A percentile compares a stretch with the other conserved stretches of the same genome.
Conservation (phyloP, 345 rosid species). For the Camelina laxa region DNA sequence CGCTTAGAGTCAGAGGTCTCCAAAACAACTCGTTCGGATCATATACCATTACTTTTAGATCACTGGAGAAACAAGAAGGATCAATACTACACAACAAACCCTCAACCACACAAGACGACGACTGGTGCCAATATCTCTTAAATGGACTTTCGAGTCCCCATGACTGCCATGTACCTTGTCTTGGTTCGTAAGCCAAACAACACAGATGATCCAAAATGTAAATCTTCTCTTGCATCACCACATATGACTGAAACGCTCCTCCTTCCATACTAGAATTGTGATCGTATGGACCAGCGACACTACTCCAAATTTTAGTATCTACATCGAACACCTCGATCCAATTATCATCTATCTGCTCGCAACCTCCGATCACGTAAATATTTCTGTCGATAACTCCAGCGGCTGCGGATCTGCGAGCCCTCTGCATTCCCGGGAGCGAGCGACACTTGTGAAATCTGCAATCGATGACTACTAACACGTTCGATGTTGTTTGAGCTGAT, state of each 20-base stretch:
- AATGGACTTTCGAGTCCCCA: not conserved
- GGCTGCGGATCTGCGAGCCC: not conserved
- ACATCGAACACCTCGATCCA: no score
- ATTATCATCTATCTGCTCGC: no score
- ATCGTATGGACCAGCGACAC: not conserved
- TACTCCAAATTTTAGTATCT: not conserved
- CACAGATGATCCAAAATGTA: not conserved
- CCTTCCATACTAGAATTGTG: not conserved
- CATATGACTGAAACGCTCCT: not conserved
- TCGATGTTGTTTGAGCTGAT: fast-evolving
- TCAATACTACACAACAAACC: not conserved
- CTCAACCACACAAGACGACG: not conserved
- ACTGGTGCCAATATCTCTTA: not conserved
- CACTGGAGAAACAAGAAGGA: not conserved
- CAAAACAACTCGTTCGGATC: not conserved
- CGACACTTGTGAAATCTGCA: not conserved
- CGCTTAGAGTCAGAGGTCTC: not conserved
- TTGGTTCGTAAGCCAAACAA: not conserved
- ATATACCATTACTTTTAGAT: not conserved
- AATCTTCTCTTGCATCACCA: slow-evolving; percentile 1
- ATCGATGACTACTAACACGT: not conserved
- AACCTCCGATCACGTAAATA: no score
- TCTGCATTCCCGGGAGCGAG: not conserved
- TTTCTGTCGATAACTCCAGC: no score
- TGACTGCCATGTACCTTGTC: not conserved